Conservation (phyloP, 768 basidiomycete genomes). For the Tricholoma hemisulphureum region DNA sequence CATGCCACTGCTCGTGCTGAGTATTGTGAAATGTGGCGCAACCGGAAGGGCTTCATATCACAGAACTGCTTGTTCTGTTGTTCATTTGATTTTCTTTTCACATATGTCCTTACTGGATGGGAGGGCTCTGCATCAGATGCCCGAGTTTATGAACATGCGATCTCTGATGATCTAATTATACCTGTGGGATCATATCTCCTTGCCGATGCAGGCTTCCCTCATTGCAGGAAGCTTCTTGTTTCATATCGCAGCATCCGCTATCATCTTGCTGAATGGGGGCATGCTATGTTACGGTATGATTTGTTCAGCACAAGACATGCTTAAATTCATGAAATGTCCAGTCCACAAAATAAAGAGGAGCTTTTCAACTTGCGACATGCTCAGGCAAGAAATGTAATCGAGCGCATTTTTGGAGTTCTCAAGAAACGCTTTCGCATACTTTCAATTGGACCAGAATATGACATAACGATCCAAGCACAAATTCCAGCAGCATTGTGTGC, state of each 20-base stretch:
- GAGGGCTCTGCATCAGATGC: conserved; percentile 29
- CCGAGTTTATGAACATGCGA: conserved; percentile 22
- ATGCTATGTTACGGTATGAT: conserved; percentile 13
- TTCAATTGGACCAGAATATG: conserved; percentile 18
- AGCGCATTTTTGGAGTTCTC: conserved; percentile 36
- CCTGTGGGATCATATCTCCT: conserved; percentile 31
- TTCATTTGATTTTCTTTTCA: conserved; percentile 26
- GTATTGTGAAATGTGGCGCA: too few species aligned
- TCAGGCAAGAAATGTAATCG: conserved; percentile 33
- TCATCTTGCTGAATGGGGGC: conserved; percentile 28
- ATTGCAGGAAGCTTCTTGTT: conserved; percentile 29
- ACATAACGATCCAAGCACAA: conserved; percentile 24
- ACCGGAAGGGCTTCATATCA: conserved; percentile 19
- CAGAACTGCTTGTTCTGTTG: conserved; percentile 30
- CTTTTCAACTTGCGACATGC: conserved; percentile 38
- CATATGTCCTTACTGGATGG: conserved; percentile 28
- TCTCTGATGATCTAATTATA: conserved; percentile 21
- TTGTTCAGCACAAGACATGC: not conserved
- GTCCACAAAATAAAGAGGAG: too few species aligned
- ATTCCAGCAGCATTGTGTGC: conserved; percentile 25
- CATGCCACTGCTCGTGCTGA: not conserved
- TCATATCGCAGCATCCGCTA: conserved; percentile 36
- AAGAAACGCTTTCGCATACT: conserved; percentile 22
- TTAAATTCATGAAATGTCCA: conserved; percentile 22
- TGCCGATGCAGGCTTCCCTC: conserved; percentile 36